Evolutionary conservation across 192 early-diverging fungal genomes (phyloP), one percentile per base, ranked within the genome.

Genomic region (Lobulomyces angularis): DNA sequence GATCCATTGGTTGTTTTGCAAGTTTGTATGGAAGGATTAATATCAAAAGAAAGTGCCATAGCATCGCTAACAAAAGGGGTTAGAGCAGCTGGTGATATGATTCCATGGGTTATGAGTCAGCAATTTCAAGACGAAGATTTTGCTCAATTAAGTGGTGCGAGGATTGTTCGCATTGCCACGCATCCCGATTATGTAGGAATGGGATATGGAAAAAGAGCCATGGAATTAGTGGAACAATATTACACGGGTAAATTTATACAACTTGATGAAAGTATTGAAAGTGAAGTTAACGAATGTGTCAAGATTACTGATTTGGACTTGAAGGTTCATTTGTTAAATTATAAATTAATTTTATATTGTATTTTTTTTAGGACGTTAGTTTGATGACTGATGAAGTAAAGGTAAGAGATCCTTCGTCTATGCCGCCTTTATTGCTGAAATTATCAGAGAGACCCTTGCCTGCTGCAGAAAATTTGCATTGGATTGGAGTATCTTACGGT

Each of bases 51-150:
- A 40, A 66, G 83, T 4, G 82, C 94, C 0, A 62, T 88, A 36
- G 77, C 80, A 46, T 75, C 82, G 16, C 76, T 98, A 32, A 71
- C 79, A 11, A 71, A 83, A 17, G 94, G 94, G 49, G 74, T 81
- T 41, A 83, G 91, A 36, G 71, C 80, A 27, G 67, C 79, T 38
- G 94, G 94, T 18, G 94, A 98, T 46, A 61, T 98, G 62, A 96
- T 98, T 52, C 94, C 94, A 0, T 98, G 94, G 94, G 71, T 92
- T 22, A 74, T 98, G 21, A 74, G 88, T 8, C 91, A 96, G 53
- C 83, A 84, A 48, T 74, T 67, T 58, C 91, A 94, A 67, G 95
- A 98, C 65, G 85, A 88, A 51, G 92, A 92, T 54, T 98, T 98
- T 69, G 90, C 92, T 1, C 62, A 75, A 5, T 62, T 98, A 19